Evolutionary conservation across 129 eudicot species (phyloP), one percentile per base, ranked within the genome.

Genomic region (Gnaphalium uliginosum): DNA sequence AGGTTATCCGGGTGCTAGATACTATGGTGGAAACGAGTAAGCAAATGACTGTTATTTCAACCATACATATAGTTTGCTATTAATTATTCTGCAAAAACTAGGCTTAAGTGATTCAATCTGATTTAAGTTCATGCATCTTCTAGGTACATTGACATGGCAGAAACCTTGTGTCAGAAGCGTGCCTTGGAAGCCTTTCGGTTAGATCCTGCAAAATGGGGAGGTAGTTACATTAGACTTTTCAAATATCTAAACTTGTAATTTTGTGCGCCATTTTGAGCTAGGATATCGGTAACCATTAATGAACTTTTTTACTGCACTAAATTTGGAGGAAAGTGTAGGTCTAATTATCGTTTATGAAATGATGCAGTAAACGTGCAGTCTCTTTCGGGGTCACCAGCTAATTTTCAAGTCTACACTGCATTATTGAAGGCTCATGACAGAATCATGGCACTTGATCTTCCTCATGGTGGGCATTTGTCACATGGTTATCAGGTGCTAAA

Each of bases 131-230:
- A 64, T 72, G 21, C 17, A 62, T 74, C 72, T 67, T 21, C 39
- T 77, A 95, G 99, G 84, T 95, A 82, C 82, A 94, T 95, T 79
- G 99, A 95, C 86, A 95, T 94, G 99, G 99, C 99, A 46, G 99
- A 95, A 82, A 73, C 92, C 23, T 75, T 95, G 77, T 95, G 99
- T 83, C 99, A 94, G 79, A 95, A 95, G 77, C 97, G 99, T 69
- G 97, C 99, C n/a, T 73, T 95, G 81, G 99, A 95, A 88, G 97
- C 96, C 80, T 95, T 95, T 68, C 85, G 97, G 26, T 86, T 95
- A 83, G 98, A 95, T 77, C 99, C 99, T 57, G 99, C 89, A 66
- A 95, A 91, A 85, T 95, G 99, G 99, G 99, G 99, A 95, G 99
- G 99, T 95, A 71, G 7, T 61, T 68, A 66, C 53, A 21, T 2